These are phyloP conservation scores for Agroathelia rolfsii DNA, from an alignment of 1,284 basidiomycete species.

Conservation along the genomic window DNA sequence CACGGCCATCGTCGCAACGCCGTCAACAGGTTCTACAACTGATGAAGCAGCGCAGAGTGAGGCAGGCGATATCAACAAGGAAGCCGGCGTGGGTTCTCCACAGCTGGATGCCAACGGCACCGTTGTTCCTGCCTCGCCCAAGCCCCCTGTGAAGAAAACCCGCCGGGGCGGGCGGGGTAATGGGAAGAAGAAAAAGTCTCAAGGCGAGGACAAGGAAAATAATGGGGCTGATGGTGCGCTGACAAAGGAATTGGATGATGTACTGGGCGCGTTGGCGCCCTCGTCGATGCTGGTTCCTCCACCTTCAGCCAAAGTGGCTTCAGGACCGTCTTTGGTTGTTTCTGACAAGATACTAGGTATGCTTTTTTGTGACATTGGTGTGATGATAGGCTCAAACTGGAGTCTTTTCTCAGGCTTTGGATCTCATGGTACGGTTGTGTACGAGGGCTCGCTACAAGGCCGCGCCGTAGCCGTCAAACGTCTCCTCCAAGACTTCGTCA, in stretches of 20 bases:
- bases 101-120: too few relatives aligned
- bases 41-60: conserved; percentile 27
- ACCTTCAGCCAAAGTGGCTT: conserved; percentile 19
- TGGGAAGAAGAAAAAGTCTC: conserved; percentile 33
- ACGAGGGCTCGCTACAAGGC: conserved; percentile 88
- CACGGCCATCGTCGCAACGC: conserved; percentile 5
- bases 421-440: conserved; percentile 94
- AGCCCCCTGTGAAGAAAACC: conserved; percentile 25
- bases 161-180: conserved; percentile 36
- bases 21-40: too few relatives aligned
- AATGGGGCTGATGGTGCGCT: conserved; percentile 9
- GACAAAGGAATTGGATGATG: conserved; percentile 19
- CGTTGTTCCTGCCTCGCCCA: conserved; percentile 34
- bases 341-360: conserved; percentile 75
- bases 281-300: conserved; percentile 17
- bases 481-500: conserved; percentile 90
- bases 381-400: conserved; percentile 4
- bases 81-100: conserved; percentile 41
- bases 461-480: conserved; percentile 96
- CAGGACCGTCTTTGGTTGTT: conserved; percentile 42
- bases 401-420: conserved; percentile 65
- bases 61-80: conserved; percentile 51
- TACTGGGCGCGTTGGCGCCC: neutral
- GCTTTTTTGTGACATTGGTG: conserved; percentile 15
- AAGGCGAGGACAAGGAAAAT: conserved; percentile 12